These are phyloP conservation scores for Trichoderma asperellum DNA, from an alignment of 2,329 filamentous ascomycete genomes.

Conservation along the genomic window DNA sequence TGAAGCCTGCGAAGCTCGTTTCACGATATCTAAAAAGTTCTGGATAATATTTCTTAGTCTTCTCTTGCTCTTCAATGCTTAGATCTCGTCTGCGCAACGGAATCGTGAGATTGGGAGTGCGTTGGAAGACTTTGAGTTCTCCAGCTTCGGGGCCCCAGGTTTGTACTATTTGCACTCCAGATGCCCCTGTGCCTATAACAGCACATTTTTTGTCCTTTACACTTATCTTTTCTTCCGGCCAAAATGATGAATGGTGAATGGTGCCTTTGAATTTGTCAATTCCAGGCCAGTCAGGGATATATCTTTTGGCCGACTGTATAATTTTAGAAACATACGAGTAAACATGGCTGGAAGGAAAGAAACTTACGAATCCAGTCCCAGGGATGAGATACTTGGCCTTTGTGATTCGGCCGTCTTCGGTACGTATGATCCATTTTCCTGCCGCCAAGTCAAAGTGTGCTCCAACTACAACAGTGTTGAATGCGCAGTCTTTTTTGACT, in stretches of 20 bases:
- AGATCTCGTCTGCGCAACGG: slow-evolving; percentile 61
- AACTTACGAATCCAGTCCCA: slow-evolving; percentile 55
- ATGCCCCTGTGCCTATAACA: slow-evolving; percentile 67
- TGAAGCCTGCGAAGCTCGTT: slow-evolving; percentile 61
- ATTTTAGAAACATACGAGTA: not conserved
- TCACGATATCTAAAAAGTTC: slow-evolving; percentile 58
- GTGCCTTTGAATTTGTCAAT: slow-evolving; percentile 63
- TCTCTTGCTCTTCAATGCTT: slow-evolving; percentile 45
- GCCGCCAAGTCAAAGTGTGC: slow-evolving; percentile 54
- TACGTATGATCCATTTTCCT: slow-evolving; percentile 55
- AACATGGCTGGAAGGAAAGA: not conserved
- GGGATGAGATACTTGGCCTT: slow-evolving; percentile 57
- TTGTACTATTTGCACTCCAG: slow-evolving; percentile 67
- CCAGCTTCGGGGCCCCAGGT: slow-evolving; percentile 58
- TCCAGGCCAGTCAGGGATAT: slow-evolving; percentile 64
- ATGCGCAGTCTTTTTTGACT: slow-evolving; percentile 60
- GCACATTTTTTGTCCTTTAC: slow-evolving; percentile 62
- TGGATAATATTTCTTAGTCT: slow-evolving; percentile 49
- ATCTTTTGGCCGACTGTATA: slow-evolving; percentile 57
- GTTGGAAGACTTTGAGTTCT: slow-evolving; percentile 64
- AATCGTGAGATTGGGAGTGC: slow-evolving; percentile 67
- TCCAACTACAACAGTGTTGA: slow-evolving; percentile 58
- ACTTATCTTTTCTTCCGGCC: slow-evolving; percentile 61
- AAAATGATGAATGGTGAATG: slow-evolving; percentile 63
- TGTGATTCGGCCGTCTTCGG: slow-evolving; percentile 53